Evolutionary conservation across 2,329 filamentous ascomycete species (phyloP), one percentile per base, ranked within the genome.

Genomic region (Lasiodiplodia gonubiensis): DNA sequence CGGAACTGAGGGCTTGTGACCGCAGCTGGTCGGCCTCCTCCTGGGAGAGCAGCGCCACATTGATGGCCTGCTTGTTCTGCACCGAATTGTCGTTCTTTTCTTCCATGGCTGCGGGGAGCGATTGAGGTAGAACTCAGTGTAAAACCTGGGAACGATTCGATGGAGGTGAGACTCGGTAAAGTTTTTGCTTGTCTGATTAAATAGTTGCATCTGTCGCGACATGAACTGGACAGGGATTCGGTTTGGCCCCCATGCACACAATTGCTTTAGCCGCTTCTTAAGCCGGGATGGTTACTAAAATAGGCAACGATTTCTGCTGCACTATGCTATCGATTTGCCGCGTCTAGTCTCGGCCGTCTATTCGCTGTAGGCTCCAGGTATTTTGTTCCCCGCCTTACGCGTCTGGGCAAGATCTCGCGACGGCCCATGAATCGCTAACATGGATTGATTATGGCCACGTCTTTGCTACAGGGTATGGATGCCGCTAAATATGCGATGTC

Each of bases 21-120:
- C 69, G 67, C 2, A 70, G 59, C 49, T 60, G 68, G 49, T 69
- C 68, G 5, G 68, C 69, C 60, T 70, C 69, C 7, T 70, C 69
- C 1, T 68, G 67, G 54, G 67, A 55, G 14, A 67, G 21, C 35
- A 27, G 21, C 23, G 54, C 33, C 11, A 59, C 54, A 8, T 59
- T 42, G 23, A 59, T 42, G 37, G 35, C 8, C 4, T 3, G 25
- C 23, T 39, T 55, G 10, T 55, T 33, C 2, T n/a, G 30, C 18
- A 39, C 18, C 14, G 54, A 14, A 2, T 11, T 35, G 8, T 12
- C n/a, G 14, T 18, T 59, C 14, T 46, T 46, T 46, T 59, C 54
- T 30, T 59, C 35, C 54, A 59, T 59, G 54, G 23, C 21, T 59
- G 54, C 33, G 35, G 5, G 16, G 2, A n/a, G 30, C 1, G 3